Evolutionary conservation across 371 early-diverging fungal genomes (phyloP).

Genomic region (Haplosporangium sp.): DNA sequence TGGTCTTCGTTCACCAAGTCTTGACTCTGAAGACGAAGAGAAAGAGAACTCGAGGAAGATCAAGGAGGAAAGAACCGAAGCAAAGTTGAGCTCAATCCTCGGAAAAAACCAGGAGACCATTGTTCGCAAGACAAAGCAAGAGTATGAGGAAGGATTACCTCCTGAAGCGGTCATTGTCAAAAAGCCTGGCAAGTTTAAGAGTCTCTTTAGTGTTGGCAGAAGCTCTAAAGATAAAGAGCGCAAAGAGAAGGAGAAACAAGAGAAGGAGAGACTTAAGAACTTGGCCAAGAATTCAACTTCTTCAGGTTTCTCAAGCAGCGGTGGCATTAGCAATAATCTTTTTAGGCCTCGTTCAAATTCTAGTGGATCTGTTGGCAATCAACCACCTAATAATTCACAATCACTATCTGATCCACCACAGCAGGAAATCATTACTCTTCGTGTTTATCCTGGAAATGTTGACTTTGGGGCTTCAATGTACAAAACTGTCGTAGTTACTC

Average conservation of each 20-base stretch:
- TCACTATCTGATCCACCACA: slow-evolving; percentile 11
- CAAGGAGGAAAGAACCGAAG: slow-evolving; percentile 24
- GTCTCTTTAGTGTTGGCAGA: slow-evolving; percentile 52
- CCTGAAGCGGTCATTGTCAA: slow-evolving; percentile 34
- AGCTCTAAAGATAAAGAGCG: slow-evolving; percentile 55
- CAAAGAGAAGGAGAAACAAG: slow-evolving; percentile 46
- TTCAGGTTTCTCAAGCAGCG: not conserved
- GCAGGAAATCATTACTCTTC: slow-evolving; percentile 42
- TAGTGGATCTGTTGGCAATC: slow-evolving; percentile 32
- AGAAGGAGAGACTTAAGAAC: slow-evolving; percentile 39
- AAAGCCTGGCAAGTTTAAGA: slow-evolving; percentile 56
- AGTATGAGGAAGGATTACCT: slow-evolving; percentile 38
- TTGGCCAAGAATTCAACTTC: slow-evolving; percentile 13
- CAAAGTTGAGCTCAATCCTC: slow-evolving; percentile 37
- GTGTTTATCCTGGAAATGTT: slow-evolving; percentile 68
- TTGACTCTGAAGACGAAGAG: slow-evolving; percentile 43
- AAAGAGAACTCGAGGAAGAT: slow-evolving; percentile 14
- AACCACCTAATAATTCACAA: slow-evolving; percentile 5
- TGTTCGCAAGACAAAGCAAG: slow-evolving; percentile 32
- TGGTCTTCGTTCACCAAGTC: slow-evolving; percentile 21
- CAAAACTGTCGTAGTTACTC: slow-evolving; percentile 63
- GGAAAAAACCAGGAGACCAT: slow-evolving; percentile 25
- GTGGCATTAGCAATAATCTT: slow-evolving; percentile 23
- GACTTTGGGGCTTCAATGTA: slow-evolving; percentile 60
- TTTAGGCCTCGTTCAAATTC: slow-evolving; percentile 51